These are phyloP conservation scores for Rubus parviflorus DNA, from an alignment of 306 rosid genomes.

Conservation along the genomic window DNA sequence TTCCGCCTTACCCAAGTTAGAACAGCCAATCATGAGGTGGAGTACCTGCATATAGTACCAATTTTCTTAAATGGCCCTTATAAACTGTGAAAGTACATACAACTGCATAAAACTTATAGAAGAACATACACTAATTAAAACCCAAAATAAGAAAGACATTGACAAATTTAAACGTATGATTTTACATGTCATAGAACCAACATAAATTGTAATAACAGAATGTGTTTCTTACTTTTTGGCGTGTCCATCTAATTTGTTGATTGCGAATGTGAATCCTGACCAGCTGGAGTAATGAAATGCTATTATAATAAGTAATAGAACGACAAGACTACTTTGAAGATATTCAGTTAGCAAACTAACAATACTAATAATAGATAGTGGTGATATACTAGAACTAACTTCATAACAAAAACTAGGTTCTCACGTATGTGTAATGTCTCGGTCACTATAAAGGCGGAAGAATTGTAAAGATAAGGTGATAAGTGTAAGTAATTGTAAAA, in stretches of 20 bases:
- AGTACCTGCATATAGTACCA: conserved; percentile 54
- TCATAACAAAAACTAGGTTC: neutral
- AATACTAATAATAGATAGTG: neutral
- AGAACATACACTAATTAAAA: neutral
- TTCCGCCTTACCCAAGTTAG: conserved; percentile 60
- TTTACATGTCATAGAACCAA: neutral
- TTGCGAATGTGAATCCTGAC: conserved; percentile 55
- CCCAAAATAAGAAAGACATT: neutral
- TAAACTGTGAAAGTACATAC: conserved; percentile 2
- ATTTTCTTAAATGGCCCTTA: conserved; percentile 12
- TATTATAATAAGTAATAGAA: conserved; percentile 11
- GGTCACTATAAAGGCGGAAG: neutral
- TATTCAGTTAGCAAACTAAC: neutral
- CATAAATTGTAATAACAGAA: neutral
- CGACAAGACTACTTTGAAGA: conserved; percentile 3
- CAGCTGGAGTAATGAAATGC: conserved; percentile 44
- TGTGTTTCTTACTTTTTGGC: conserved; percentile 56
- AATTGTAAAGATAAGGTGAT: neutral
- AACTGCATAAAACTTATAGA: neutral
- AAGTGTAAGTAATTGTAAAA: neutral
- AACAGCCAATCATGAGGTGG: conserved; percentile 61
- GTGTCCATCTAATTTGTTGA: conserved; percentile 57
- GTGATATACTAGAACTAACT: neutral
- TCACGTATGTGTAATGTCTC: neutral
- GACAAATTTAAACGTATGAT: neutral